Conservation (phyloP, 306 rosid species). For the Purshia tridentata region DNA sequence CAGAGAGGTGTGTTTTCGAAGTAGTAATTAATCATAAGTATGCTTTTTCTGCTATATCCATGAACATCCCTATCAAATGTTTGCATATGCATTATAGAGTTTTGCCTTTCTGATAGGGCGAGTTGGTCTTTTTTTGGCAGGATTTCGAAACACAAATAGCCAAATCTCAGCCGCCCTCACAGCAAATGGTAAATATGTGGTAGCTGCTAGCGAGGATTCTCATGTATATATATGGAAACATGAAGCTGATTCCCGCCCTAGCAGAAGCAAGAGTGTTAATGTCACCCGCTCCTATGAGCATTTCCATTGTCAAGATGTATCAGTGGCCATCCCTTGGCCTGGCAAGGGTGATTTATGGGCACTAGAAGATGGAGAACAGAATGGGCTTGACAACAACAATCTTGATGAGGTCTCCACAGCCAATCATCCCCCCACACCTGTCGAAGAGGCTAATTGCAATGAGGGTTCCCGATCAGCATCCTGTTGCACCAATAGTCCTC, state of each 20-base stretch:
- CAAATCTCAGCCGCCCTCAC: conserved; percentile 85
- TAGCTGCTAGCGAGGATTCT: conserved; percentile 95
- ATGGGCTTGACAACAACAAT: conserved; percentile 43
- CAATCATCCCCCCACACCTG: conserved; percentile 96
- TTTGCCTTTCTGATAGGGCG: conserved; percentile 15
- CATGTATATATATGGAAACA: conserved; percentile 94
- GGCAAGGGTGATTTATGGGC: conserved; percentile 75
- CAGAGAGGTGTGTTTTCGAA: not conserved
- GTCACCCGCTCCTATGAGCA: conserved; percentile 74
- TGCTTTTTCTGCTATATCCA: conserved; percentile 6
- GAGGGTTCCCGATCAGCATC: conserved; percentile 56
- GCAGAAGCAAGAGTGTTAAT: conserved; percentile 69
- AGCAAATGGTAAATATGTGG: conserved; percentile 73
- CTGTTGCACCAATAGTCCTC: conserved; percentile 61
- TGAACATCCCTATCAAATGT: conserved; percentile 4
- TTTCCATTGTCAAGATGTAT: conserved; percentile 91
- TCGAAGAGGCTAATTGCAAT: conserved; percentile 54
- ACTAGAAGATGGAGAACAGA: conserved; percentile 51
- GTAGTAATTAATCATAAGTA: not conserved
- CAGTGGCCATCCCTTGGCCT: conserved; percentile 95
- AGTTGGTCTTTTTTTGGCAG: conserved; percentile 51
- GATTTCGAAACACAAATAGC: conserved; percentile 82
- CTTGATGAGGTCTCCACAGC: conserved; percentile 58
- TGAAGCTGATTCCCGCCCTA: conserved; percentile 86
- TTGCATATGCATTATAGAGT: conserved; percentile 22